Evolutionary conservation across 257 asterid species (phyloP).

Genomic region (Thymus quinquecostatus): DNA sequence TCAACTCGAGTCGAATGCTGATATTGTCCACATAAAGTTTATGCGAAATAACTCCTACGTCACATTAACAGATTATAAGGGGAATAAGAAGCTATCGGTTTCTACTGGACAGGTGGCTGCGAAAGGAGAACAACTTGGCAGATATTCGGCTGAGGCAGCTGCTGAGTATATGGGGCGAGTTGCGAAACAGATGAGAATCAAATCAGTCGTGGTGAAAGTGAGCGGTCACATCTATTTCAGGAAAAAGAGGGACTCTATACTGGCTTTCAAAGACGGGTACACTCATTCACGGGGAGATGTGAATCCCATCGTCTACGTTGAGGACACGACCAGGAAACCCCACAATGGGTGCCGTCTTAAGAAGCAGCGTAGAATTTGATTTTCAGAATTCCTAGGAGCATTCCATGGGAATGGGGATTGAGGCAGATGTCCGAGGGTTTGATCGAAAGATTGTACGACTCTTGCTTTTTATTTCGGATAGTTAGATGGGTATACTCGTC

Average conservation of each 20-base stretch:
- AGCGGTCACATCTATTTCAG: conserved; percentile 70
- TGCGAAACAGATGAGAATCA: conserved; percentile 63
- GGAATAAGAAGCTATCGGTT: conserved; percentile 69
- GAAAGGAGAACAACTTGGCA: conserved; percentile 62
- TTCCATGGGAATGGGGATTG: conserved; percentile 42
- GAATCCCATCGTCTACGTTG: conserved; percentile 74
- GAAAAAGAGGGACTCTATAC: conserved; percentile 75
- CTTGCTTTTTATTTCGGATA: conserved; percentile 8
- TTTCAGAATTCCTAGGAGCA: conserved; percentile 9
- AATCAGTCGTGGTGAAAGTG: conserved; percentile 84
- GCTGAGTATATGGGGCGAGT: conserved; percentile 86
- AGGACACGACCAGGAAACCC: conserved; percentile 84
- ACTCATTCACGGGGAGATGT: conserved; percentile 62
- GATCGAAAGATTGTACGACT: conserved; percentile 31
- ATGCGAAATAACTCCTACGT: conserved; percentile 82
- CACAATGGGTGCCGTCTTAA: conserved; percentile 89
- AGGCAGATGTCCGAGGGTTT: conserved; percentile 43
- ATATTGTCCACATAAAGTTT: conserved; percentile 83
- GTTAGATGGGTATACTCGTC: conserved; percentile 14
- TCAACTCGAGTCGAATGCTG: conserved; percentile 71
- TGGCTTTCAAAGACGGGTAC: conserved; percentile 84
- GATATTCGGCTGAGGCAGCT: conserved; percentile 81
- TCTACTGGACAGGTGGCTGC: conserved; percentile 76
- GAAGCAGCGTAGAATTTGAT: conserved; percentile 75
- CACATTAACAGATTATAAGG: conserved; percentile 79